These are phyloP conservation scores for Geotrichum histeridarum DNA, from an alignment of 1,139 yeast genomes.

Conservation along the genomic window DNA sequence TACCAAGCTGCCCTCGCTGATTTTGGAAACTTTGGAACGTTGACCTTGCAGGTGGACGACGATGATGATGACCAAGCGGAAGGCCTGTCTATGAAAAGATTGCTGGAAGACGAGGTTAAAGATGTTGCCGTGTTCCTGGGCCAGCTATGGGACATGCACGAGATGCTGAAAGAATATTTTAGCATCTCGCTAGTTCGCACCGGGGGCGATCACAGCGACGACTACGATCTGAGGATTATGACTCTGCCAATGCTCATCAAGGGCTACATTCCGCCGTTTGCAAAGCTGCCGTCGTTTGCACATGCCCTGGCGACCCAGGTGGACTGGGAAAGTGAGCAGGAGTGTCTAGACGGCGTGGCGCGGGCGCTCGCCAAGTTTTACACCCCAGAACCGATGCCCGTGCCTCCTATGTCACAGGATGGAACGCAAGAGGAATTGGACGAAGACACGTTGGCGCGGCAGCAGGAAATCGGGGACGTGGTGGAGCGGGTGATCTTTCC, in stretches of 20 bases:
- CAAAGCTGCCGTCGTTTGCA: conserved; percentile 63
- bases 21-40: conserved; percentile 75
- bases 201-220: conserved; percentile 20
- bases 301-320: conserved; percentile 55
- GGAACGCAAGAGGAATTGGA: conserved; percentile 7
- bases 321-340: conserved; percentile 61
- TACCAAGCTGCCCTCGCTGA: conserved; percentile 76
- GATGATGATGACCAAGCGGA: conserved; percentile 9
- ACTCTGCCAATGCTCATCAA: conserved; percentile 65
- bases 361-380: conserved; percentile 68
- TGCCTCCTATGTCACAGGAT: conserved; percentile 26
- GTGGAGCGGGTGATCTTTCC: conserved; percentile 62
- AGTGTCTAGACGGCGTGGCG: conserved; percentile 61
- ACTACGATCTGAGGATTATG: conserved; percentile 37
- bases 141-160: conserved; percentile 35
- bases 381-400: conserved; percentile 54
- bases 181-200: conserved; percentile 36
- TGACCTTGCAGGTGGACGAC: conserved; percentile 35
- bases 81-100: conserved; percentile 20
- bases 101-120: conserved; percentile 14
- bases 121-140: conserved; percentile 16
- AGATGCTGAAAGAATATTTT: conserved; percentile 81
- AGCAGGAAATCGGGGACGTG: conserved; percentile 20
- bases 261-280: conserved; percentile 56
- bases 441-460: conserved; percentile 17